Conservation (phyloP, 441 rosid genomes). For the Melastoma candidum region DNA sequence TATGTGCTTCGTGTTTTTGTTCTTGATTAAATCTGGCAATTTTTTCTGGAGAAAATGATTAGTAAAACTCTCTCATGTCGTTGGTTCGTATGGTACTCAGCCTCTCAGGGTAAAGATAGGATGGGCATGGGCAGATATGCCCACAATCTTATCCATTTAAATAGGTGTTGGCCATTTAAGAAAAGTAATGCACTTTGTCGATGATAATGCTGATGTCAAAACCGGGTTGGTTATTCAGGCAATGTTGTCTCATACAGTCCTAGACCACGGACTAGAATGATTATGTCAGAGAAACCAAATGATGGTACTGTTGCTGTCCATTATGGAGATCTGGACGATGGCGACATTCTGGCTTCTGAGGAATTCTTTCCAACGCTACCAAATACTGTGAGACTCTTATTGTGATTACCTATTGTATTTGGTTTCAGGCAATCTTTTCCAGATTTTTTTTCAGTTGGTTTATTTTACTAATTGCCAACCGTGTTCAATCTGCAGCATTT, state of each 20-base stretch:
- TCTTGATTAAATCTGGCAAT: background rate
- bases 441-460: background rate
- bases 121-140: too few relatives aligned
- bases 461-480: conserved; percentile 9
- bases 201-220: conserved; percentile 11
- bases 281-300: conserved; percentile 69
- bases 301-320: conserved; percentile 73
- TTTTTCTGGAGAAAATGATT: background rate
- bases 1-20: conserved; percentile 12
- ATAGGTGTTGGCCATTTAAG: background rate
- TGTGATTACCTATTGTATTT: background rate
- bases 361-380: conserved; percentile 73
- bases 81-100: too few relatives aligned
- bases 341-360: conserved; percentile 61
- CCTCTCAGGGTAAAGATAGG: too few relatives aligned
- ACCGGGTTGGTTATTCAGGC: conserved; percentile 27
- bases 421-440: background rate
- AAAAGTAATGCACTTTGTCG: background rate
- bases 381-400: conserved; percentile 51
- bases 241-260: conserved; percentile 33
- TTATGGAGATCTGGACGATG: conserved; percentile 75
- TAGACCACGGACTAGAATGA: conserved; percentile 41
- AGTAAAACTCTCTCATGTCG: too few relatives aligned
- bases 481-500: conserved; percentile 46
- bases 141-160: too few relatives aligned